A percentile compares a stretch with the other conserved stretches of the same genome.
Evolutionary conservation across 805 yeast genomes (phyloP).

Genomic region (Saccharomycopsis vini): DNA sequence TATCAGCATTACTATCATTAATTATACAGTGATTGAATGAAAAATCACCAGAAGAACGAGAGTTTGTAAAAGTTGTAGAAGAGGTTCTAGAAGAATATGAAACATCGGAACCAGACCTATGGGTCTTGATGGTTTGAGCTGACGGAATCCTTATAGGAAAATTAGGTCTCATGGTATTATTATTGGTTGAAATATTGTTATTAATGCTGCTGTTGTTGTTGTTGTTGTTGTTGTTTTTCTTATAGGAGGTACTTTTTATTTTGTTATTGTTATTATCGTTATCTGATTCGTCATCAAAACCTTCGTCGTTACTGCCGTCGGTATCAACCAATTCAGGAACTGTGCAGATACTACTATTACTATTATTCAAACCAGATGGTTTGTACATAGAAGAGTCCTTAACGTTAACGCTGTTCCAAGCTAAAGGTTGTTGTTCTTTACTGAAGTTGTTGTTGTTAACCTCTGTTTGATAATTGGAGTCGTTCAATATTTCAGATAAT

Average conservation of each 20-base stretch:
- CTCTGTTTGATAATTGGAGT: slow-evolving; percentile 6
- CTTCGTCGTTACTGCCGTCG: slow-evolving; percentile 10
- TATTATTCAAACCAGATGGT: too few relatives aligned
- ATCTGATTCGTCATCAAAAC: slow-evolving; percentile 3
- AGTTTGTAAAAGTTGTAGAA: neutral
- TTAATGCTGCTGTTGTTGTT: too few relatives aligned
- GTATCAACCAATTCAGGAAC: slow-evolving; percentile 12
- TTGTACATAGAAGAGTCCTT: too few relatives aligned
- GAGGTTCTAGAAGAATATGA: neutral
- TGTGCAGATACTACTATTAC: neutral
- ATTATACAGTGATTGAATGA: neutral
- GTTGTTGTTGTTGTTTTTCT: too few relatives aligned
- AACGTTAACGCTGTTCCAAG: too few relatives aligned
- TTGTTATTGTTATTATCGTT: too few relatives aligned
- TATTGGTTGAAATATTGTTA: neutral
- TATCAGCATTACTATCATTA: slow-evolving; percentile 4
- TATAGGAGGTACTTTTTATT: too few relatives aligned
- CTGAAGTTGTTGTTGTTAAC: neutral
- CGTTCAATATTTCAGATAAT: slow-evolving; percentile 9
- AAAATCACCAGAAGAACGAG: too few relatives aligned
- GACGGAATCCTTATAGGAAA: too few relatives aligned
- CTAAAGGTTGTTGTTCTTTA: too few relatives aligned
- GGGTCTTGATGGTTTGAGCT: too few relatives aligned
- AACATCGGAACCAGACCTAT: neutral
- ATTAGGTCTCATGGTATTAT: neutral